phyloP scores from a whole-genome alignment of 345 rosid species.

The Murraya paniculata region DNA sequence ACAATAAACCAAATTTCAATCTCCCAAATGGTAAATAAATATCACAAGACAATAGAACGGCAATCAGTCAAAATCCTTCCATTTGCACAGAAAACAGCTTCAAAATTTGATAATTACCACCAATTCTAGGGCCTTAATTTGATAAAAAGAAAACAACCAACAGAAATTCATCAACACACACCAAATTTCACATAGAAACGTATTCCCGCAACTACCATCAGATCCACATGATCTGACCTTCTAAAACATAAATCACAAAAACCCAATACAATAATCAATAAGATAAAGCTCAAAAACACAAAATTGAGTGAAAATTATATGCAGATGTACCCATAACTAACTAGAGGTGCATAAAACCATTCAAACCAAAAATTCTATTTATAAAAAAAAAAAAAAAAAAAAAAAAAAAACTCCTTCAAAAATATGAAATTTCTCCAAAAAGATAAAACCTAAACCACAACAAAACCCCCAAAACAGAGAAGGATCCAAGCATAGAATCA shows the following conservation, averaged over 20 bases:
- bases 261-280: neutral
- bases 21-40: neutral
- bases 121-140: neutral
- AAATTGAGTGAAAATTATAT: neutral
- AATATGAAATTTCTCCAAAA: neutral
- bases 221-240: constrained; percentile 25
- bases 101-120: constrained; percentile 7
- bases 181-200: neutral
- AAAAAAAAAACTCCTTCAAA: neutral
- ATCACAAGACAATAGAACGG: neutral
- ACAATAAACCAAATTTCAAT: neutral
- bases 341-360: neutral
- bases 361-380: neutral
- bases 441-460: constrained; percentile 31
- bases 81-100: constrained; percentile 2
- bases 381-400: too few relatives aligned
- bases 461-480: constrained; percentile 29
- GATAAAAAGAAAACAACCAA: neutral
- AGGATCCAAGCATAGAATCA: constrained; percentile 21
- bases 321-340: neutral
- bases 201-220: constrained; percentile 11
- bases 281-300: neutral
- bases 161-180: neutral
- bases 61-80: constrained; percentile 10
- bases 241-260: neutral